These are phyloP conservation scores for Yarrowia sp. DNA, from an alignment of 805 yeast genomes.

Conservation along the genomic window DNA sequence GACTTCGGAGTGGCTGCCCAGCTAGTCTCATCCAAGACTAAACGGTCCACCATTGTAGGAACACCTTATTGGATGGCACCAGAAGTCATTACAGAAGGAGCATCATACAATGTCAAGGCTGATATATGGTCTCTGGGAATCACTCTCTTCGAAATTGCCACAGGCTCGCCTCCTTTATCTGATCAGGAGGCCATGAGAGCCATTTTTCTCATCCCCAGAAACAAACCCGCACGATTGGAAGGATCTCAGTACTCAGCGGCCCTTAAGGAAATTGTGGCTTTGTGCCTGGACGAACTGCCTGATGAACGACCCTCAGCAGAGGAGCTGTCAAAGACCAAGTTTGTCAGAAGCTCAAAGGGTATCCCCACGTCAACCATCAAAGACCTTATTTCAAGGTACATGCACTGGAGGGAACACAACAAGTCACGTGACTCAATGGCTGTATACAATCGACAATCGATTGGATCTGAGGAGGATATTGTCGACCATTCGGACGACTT, in stretches of 20 bases:
- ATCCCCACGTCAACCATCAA: constrained; percentile 58
- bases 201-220: constrained; percentile 87
- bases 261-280: constrained; percentile 83
- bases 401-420: constrained; percentile 56
- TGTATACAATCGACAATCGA: constrained; percentile 31
- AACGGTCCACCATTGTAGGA: constrained; percentile 87
- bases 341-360: constrained; percentile 60
- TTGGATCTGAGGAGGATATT: constrained; percentile 28
- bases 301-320: constrained; percentile 85
- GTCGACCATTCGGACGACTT: constrained; percentile 31
- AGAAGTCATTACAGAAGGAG: constrained; percentile 46
- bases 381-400: constrained; percentile 61
- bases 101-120: constrained; percentile 61
- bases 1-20: constrained; percentile 99
- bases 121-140: constrained; percentile 98
- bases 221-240: constrained; percentile 91
- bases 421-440: constrained; percentile 44
- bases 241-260: constrained; percentile 75
- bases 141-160: constrained; percentile 88
- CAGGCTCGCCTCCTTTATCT: constrained; percentile 96
- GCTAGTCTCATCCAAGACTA: constrained; percentile 65
- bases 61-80: constrained; percentile 60
- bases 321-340: constrained; percentile 69
- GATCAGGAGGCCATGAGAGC: constrained; percentile 94
- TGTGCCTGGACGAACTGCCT: constrained; percentile 91